A percentile compares a stretch with the other conserved stretches of the same genome.
Evolutionary conservation across 2,329 filamentous ascomycete species (phyloP).

Genomic region (Cercospora sojina): DNA sequence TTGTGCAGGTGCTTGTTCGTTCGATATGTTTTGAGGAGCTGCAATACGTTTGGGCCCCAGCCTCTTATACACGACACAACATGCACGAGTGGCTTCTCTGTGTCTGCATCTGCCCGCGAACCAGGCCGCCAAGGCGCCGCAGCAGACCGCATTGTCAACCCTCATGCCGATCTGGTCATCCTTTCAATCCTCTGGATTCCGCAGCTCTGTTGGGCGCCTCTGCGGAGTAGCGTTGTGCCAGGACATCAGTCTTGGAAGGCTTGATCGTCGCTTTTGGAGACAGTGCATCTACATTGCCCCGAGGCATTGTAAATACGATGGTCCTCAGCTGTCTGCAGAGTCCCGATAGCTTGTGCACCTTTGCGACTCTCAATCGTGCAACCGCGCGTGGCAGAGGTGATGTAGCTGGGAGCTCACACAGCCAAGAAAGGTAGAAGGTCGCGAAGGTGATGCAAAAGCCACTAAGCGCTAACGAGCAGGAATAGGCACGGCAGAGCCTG

Average conservation of each 20-base stretch:
- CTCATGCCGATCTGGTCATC: background rate
- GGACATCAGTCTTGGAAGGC: background rate
- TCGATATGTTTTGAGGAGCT: background rate
- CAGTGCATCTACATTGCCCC: background rate
- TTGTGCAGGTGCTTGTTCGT: background rate
- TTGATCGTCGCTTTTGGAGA: background rate
- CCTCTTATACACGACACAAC: background rate
- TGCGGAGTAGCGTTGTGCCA: background rate
- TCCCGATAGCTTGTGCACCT: background rate
- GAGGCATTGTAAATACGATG: background rate
- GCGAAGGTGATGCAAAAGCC: background rate
- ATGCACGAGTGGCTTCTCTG: background rate
- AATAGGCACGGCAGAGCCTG: background rate
- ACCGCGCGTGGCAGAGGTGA: background rate
- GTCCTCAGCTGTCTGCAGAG: background rate
- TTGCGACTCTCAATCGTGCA: background rate
- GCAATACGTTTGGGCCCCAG: conserved; percentile 2
- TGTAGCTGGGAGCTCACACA: conserved; percentile 4
- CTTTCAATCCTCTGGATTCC: background rate
- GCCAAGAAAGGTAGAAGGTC: conserved; percentile 6
- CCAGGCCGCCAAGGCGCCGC: background rate
- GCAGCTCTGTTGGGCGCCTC: background rate
- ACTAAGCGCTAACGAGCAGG: background rate
- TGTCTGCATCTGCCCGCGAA: background rate
- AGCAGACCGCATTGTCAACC: background rate